Base-by-base conservation (phyloP, 148 eudicot species). In the Nyssa sinensis region DNA sequence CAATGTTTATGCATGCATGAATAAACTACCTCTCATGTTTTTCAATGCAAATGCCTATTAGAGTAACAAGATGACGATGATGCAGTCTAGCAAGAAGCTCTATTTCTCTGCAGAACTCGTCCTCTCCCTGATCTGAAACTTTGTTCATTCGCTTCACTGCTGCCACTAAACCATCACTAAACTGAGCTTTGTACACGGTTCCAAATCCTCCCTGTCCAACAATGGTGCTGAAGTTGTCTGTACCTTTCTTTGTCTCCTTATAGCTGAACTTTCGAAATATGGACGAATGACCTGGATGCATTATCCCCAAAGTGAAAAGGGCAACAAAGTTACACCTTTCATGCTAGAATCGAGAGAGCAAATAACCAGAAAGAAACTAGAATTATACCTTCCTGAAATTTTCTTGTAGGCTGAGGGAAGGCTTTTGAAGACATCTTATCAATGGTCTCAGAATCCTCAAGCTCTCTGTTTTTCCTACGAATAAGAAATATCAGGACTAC, bases 131-230 rank as follows among this genome's bases (percentile, higher is more conserved):
- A 79, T 91, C 94, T 30, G 98, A 89, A 32, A 83, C 86, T 86
- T 83, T 91, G 78, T 87, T 82, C 97, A 96, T 91, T 71, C 87
- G 77, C 79, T 96, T 96, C 68, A 93, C 97, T 12, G 98, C 99
- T 78, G 75, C 87, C 61, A 90, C 83, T 57, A 79, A 53, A 69
- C 92, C 93, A 79, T 89, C 97, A 84, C 82, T 78, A 33, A 89
- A 90, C 77, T 84, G 87, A 41, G 93, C 97, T 81, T 87, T 91
- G 76, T 89, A 96, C 64, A 96, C 97, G 53, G 94, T 86, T 72
- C 99, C 94, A 77, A 89, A 96, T 61, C 98, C 98, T 51, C 99
- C 99, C 83, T 88, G 91, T 73, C 98, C 98, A 79, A 91, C 89
- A 55, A 88, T 75, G 23, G 89, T 83, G 82, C 77, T 81, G 74